These are phyloP conservation scores for Trypanosomatidae sp. DNA, from an alignment of 208 protist species.

Conservation along the genomic window DNA sequence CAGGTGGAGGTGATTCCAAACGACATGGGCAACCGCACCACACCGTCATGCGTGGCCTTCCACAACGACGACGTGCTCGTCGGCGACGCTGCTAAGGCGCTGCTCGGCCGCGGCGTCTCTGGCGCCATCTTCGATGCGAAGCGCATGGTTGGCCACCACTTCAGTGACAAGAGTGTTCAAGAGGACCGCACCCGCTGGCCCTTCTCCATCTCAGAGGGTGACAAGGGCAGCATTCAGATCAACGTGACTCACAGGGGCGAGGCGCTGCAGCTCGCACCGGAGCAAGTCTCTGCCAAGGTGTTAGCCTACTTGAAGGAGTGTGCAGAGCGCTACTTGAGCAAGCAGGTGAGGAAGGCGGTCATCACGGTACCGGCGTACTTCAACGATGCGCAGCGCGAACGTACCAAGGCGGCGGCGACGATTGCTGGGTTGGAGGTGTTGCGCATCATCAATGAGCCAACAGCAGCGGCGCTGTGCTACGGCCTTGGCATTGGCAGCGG, in stretches of 20 bases:
- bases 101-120: constrained; percentile 85
- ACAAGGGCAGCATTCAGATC: constrained; percentile 46
- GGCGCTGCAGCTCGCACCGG: constrained; percentile 85
- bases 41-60: constrained; percentile 99
- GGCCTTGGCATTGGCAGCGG: constrained; percentile 93
- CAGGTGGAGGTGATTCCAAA: constrained; percentile 98
- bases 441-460: constrained; percentile 99
- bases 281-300: constrained; percentile 97
- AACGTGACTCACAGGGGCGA: constrained; percentile 59
- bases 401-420: constrained; percentile 97
- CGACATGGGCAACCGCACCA: constrained; percentile 99
- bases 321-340: constrained; percentile 93
- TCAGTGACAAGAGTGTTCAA: constrained; percentile 88
- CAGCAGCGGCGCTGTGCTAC: constrained; percentile 98
- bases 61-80: constrained; percentile 95
- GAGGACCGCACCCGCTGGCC: constrained; percentile 95
- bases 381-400: constrained; percentile 97
- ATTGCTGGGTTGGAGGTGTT: constrained; percentile 98
- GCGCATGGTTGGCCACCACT: constrained; percentile 93
- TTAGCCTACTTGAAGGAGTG: constrained; percentile 97
- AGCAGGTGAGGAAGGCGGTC: constrained; percentile 94
- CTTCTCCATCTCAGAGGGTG: constrained; percentile 88
- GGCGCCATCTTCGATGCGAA: constrained; percentile 97
- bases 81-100: constrained; percentile 95
- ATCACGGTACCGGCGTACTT: constrained; percentile 99